Evolutionary conservation across 2,329 filamentous ascomycete genomes (phyloP), one percentile per base, ranked within the genome.

Genomic region (Orbilia brochopaga): DNA sequence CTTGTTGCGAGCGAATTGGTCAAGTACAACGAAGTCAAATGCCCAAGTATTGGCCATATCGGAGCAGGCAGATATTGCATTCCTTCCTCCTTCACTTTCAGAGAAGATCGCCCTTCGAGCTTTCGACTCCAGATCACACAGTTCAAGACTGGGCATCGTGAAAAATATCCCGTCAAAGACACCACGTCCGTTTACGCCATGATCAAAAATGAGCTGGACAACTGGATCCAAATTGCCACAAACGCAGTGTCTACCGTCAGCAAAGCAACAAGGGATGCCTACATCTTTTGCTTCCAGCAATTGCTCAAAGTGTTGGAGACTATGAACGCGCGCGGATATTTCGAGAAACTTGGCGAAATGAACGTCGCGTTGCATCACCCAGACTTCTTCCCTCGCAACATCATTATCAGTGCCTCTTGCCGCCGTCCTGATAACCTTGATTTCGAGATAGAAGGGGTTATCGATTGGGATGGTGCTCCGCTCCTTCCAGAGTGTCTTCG

Each of bases 371-470:
- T 72, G 15, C 60, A 72, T 37, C 67, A 72, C 23, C 67, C 67
- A 6, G 67, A 72, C 24, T 65, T 72, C 51, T 72, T 23, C 50
- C 30, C 67, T 37, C 67, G 67, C 42, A 72, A 72, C 13, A 72
- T 72, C 44, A 64, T 72, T 30, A 53, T 72, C 30, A 44, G 67
- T n/a, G 51, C 67, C 17, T 51, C 50, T 10, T 60, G 54, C 21
- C 67, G 51, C 4, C 54, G 67, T 15, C 60, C 67, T 4, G 67
- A 72, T 32, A 72, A 72, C 52, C 10, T 65, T 1, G 19, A 17
- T 32, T 72, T 72, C 24, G 42, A 72, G 19, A 61, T 72, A 24
- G 60, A 65, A 30, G 67, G 67, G 21, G 53, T 57, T 17, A 65
- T 72, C 19, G 67, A 72, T 30, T 72, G 60, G 67, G 67, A 72